Conservation (phyloP, 2,329 filamentous ascomycete species). For the Penicillium sp. region DNA sequence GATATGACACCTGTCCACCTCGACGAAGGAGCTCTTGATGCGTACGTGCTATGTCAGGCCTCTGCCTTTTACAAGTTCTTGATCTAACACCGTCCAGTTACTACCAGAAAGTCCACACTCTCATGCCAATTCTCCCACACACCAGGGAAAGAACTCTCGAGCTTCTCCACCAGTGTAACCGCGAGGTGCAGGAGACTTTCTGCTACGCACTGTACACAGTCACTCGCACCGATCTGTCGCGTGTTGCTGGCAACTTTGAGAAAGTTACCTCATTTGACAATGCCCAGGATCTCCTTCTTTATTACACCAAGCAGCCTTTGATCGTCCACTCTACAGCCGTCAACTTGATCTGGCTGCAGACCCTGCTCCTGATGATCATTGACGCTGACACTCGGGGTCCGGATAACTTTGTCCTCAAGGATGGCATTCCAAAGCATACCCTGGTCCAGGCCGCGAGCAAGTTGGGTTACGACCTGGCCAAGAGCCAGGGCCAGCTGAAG, state of each 20-base stretch:
- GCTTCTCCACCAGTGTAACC: constrained; percentile 40
- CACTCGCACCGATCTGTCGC: constrained; percentile 38
- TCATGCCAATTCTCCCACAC: constrained; percentile 43
- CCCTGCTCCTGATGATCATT: constrained; percentile 41
- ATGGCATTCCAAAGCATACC: constrained; percentile 40
- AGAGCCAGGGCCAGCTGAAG: constrained; percentile 39
- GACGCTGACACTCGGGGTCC: constrained; percentile 44
- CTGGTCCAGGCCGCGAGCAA: constrained; percentile 42
- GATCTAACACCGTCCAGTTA: constrained; percentile 33
- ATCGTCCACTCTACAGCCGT: constrained; percentile 33
- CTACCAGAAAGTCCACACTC: constrained; percentile 41
- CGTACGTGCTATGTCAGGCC: constrained; percentile 28
- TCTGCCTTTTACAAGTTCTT: background rate
- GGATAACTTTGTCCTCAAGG: constrained; percentile 42
- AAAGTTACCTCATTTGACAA: constrained; percentile 39
- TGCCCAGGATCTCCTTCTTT: constrained; percentile 41
- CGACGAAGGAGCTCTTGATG: constrained; percentile 41
- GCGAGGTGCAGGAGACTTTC: constrained; percentile 43
- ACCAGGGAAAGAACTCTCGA: constrained; percentile 38
- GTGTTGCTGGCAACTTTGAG: constrained; percentile 34
- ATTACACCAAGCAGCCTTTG: constrained; percentile 39
- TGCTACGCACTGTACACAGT: constrained; percentile 40
- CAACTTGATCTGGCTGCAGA: constrained; percentile 44
- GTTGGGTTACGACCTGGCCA: constrained; percentile 40
- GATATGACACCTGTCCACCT: constrained; percentile 37